Percentiles rank a stretch among this genome's conserved stretches.
phyloP scores from a whole-genome alignment of 257 asterid genomes.

The Plantago major region DNA sequence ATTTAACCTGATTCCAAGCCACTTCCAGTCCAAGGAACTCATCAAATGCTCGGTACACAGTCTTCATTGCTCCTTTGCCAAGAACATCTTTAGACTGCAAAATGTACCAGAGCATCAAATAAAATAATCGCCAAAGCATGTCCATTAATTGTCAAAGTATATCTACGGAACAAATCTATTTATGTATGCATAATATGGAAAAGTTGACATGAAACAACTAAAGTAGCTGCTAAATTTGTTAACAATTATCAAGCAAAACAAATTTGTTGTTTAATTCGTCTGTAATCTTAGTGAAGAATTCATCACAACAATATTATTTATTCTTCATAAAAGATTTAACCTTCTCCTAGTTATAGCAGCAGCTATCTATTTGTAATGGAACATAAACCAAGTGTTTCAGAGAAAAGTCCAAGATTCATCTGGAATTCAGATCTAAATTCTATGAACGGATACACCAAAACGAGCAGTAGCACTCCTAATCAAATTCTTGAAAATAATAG shows the following conservation, averaged over 20 bases:
- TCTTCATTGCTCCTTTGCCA: slow-evolving; percentile 82
- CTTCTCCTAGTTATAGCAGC: no score
- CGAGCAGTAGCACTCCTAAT: not conserved
- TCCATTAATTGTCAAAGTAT: not conserved
- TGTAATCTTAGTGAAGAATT: not conserved
- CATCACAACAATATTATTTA: not conserved
- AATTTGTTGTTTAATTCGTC: not conserved
- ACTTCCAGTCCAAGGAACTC: slow-evolving; percentile 66
- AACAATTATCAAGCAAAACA: slow-evolving; percentile 3
- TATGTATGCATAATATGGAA: no score
- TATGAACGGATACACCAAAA: not conserved
- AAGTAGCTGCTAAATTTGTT: not conserved
- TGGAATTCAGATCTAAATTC: no score
- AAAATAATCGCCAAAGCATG: not conserved
- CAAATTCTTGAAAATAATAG: no score
- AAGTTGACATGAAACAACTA: not conserved
- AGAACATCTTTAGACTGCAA: slow-evolving; percentile 72
- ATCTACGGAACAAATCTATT: not conserved
- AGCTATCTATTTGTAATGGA: no score
- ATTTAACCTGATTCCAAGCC: slow-evolving; percentile 82
- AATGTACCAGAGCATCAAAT: not conserved
- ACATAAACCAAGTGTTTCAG: no score
- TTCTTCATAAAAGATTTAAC: not conserved
- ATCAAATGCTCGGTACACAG: slow-evolving; percentile 68
- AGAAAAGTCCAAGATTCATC: no score